Evolutionary conservation across 176 grass and related monocot species (phyloP), one percentile per base, ranked within the genome.

Genomic region (Tuctoria greenei): DNA sequence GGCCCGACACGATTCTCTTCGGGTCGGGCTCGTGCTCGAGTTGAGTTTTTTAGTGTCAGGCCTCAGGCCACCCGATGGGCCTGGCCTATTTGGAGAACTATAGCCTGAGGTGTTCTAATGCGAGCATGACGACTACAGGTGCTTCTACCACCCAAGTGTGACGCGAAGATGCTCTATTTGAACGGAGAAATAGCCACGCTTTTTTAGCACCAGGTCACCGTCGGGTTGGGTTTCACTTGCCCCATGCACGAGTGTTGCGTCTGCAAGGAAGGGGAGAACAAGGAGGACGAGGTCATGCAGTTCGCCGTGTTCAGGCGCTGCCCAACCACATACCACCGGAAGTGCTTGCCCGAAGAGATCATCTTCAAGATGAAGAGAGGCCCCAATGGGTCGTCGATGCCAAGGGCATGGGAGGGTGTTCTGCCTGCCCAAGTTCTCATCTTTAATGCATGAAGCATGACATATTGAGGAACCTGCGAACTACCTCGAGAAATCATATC

Each of bases 231-330:
- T 38, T 98, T 94, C 79, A 28, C 20, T 50, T 98, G 95, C 77
- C 88, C 91, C 8, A 40, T 83, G 64, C 95, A 98, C 82, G 82
- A 78, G 78, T 98, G 95, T 57, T 55, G 56, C 24, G 51, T 61
- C 24, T 98, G 95, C 67, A 81, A 72, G 82, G 40, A 51, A 78
- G 36, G 14, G 58, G 91, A 98, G 77, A 58, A 85, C 10, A 86
- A 86, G 57, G 40, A 77, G 34, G 77, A 66, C 17, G 20, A 14
- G 34, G 44, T 75, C 11, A 79, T 84, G 74, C 91, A 88, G 43
- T 90, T 98, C 52, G 94, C 94, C 69, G 66, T 93, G 8, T 97
- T 90, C 69, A 91, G 91, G 74, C 85, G 94, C 21, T 97, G 94
- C 61, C 91, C 94, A 56, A 91, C 85, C 23, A 69, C 58, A 35